Conservation (phyloP, 2,329 filamentous ascomycete species). For the Fusarium sp. region DNA sequence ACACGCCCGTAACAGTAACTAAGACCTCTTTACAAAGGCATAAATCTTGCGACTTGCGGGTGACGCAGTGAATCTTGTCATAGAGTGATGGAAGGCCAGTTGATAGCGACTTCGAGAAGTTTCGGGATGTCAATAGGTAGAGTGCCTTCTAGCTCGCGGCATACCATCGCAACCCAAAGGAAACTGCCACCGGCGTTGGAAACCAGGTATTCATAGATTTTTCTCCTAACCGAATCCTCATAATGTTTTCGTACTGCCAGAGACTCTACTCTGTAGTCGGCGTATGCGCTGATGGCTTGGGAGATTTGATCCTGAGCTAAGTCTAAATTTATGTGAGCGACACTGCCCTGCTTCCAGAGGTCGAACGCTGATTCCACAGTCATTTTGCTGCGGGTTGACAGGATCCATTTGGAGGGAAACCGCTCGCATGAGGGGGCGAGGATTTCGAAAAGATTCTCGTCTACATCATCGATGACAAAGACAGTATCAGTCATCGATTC, state of each 20-base stretch:
- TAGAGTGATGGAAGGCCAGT: neutral
- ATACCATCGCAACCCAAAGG: neutral
- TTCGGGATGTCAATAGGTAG: neutral
- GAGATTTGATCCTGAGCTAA: neutral
- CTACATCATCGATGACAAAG: neutral
- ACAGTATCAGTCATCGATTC: neutral
- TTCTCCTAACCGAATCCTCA: neutral
- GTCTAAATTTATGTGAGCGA: neutral
- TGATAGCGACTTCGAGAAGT: neutral
- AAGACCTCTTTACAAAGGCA: rapidly evolving
- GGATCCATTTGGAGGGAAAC: too few relatives aligned
- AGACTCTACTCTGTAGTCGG: neutral
- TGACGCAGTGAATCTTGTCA: neutral
- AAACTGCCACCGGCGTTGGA: neutral
- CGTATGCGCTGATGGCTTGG: neutral
- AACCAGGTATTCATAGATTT: neutral
- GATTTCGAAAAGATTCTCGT: neutral
- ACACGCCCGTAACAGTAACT: neutral
- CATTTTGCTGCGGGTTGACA: too few relatives aligned
- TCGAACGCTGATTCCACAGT: too few relatives aligned
- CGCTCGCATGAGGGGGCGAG: too few relatives aligned
- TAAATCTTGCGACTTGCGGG: neutral
- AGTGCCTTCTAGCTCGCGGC: neutral
- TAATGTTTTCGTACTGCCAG: neutral
- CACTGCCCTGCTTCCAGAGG: too few relatives aligned